These are phyloP conservation scores for Aureobasidium sp. DNA, from an alignment of 2,329 filamentous ascomycete species.

Conservation along the genomic window DNA sequence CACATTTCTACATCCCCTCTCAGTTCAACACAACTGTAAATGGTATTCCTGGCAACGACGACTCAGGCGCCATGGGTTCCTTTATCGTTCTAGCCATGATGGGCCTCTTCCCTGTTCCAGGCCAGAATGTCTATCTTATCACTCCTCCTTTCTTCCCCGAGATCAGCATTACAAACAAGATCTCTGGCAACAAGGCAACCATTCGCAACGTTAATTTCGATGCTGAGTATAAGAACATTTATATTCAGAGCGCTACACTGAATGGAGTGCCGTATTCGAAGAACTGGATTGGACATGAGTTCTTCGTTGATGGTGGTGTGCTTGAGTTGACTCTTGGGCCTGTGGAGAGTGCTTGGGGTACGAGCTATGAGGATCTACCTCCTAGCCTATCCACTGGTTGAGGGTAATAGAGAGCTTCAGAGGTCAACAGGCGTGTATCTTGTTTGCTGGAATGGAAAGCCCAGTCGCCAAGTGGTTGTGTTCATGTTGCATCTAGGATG, in stretches of 20 bases:
- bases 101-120: conserved; percentile 41
- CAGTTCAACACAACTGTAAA: conserved; percentile 36
- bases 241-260: conserved; percentile 38
- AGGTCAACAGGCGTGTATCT: no score
- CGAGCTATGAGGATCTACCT: conserved; percentile 35
- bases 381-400: conserved; percentile 28
- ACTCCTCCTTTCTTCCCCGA: conserved; percentile 41
- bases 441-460: no score
- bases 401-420: no score
- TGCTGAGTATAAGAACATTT: conserved; percentile 35
- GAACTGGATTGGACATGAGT: conserved; percentile 41
- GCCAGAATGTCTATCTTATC: conserved; percentile 43
- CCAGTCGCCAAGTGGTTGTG: no score
- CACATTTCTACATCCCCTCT: conserved; percentile 39
- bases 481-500: neutral
- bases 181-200: conserved; percentile 36
- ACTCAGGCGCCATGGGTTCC: conserved; percentile 40
- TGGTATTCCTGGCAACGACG: conserved; percentile 42
- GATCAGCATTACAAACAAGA: conserved; percentile 33
- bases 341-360: conserved; percentile 40
- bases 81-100: conserved; percentile 40
- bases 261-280: conserved; percentile 37
- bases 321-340: conserved; percentile 37
- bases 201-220: conserved; percentile 39
- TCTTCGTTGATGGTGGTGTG: conserved; percentile 38